These are phyloP conservation scores for Fusarium transvaalense DNA, from an alignment of 2,329 filamentous ascomycete genomes.

Conservation along the genomic window DNA sequence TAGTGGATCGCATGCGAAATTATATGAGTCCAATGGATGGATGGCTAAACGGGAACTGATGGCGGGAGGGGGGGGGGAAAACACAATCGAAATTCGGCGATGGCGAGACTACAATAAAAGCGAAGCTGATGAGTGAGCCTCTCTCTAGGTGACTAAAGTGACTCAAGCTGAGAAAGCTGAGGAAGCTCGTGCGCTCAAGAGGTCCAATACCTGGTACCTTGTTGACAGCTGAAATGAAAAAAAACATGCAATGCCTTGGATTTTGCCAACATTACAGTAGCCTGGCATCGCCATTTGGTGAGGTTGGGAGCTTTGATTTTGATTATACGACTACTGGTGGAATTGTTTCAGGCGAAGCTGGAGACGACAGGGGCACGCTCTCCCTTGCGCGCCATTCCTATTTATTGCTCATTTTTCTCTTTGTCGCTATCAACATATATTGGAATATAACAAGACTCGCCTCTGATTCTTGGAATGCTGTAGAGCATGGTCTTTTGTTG, in stretches of 20 bases:
- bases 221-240: conserved; percentile 31
- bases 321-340: conserved; percentile 35
- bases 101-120: conserved; percentile 17
- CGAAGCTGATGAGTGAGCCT: conserved; percentile 23
- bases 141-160: conserved; percentile 21
- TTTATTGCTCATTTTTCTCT: conserved; percentile 25
- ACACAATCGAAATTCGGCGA: conserved; percentile 22
- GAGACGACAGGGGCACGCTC: conserved; percentile 40
- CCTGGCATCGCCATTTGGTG: conserved; percentile 15
- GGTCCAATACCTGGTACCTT: conserved; percentile 4
- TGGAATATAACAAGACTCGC: conserved; percentile 14
- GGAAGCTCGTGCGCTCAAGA: conserved; percentile 28
- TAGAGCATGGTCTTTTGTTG: conserved; percentile 23
- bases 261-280: conserved; percentile 6
- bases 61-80: conserved; percentile 23
- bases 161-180: conserved; percentile 29
- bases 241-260: conserved; percentile 28
- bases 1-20: conserved; percentile 24
- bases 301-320: conserved; percentile 42
- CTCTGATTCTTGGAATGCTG: conserved; percentile 29
- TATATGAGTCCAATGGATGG: conserved; percentile 14
- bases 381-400: conserved; percentile 32
- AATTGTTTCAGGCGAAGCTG: conserved; percentile 42
- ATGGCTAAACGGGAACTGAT: conserved; percentile 12
- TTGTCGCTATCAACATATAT: background rate